Percentiles rank a stretch among this genome's conserved stretches.
Conservation (phyloP, 2,329 filamentous ascomycete genomes). For the Tolypocladium endophyticum region DNA sequence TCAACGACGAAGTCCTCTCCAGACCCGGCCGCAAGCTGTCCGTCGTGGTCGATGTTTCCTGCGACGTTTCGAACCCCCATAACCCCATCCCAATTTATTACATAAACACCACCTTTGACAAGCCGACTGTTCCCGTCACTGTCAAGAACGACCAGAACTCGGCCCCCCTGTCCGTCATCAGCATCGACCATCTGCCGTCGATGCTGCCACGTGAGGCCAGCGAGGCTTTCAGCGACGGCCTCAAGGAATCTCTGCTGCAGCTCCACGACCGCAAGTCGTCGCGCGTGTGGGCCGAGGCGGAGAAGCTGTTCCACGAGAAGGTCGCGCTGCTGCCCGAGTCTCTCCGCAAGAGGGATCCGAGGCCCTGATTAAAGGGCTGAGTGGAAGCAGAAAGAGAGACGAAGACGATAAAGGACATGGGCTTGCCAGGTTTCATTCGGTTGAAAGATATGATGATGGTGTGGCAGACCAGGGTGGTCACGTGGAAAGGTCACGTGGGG, state of each 20-base stretch:
- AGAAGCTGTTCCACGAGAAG: conserved; percentile 78
- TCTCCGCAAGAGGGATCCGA: neutral
- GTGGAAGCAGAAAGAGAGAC: neutral
- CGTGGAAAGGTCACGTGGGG: too few species aligned
- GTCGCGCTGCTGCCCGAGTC: conserved; percentile 52
- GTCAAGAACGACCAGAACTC: conserved; percentile 38
- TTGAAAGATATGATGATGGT: neutral
- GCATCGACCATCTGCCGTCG: conserved; percentile 76
- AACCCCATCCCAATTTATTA: conserved; percentile 70
- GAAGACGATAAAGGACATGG: neutral
- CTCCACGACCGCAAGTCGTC: conserved; percentile 65
- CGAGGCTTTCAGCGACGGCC: conserved; percentile 70
- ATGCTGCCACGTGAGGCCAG: conserved; percentile 78
- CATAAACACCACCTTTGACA: conserved; percentile 75
- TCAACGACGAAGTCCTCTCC: conserved; percentile 58
- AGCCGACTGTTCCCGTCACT: conserved; percentile 72
- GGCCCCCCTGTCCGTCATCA: conserved; percentile 66
- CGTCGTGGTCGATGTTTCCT: conserved; percentile 71
- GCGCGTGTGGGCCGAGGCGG: conserved; percentile 74
- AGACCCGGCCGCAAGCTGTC: conserved; percentile 58
- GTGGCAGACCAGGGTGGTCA: too few species aligned
- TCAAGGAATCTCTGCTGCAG: conserved; percentile 67
- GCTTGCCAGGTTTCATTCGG: neutral
- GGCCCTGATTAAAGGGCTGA: neutral
- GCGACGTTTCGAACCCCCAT: conserved; percentile 63